phyloP scores from a whole-genome alignment of 306 rosid species.

The Sesbania bispinosa region DNA sequence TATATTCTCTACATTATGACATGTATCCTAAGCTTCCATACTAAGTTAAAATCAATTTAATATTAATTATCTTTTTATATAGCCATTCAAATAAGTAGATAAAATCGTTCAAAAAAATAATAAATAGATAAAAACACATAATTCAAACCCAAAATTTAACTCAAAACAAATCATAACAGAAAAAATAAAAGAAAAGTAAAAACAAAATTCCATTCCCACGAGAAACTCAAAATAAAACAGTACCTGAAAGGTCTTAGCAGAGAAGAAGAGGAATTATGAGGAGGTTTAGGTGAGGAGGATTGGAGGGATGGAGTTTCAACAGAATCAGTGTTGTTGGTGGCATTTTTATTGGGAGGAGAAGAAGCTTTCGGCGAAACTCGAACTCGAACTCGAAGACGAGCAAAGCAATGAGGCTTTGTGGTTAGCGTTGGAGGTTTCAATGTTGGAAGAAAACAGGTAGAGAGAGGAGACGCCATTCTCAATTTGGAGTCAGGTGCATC shows the following conservation, averaged over 20 bases:
- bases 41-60: too few species aligned
- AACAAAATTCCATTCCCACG: background rate
- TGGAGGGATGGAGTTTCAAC: background rate
- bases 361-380: slow-evolving; percentile 24
- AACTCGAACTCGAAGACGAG: slow-evolving; percentile 11
- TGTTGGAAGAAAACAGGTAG: slow-evolving; percentile 13
- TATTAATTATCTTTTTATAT: too few species aligned
- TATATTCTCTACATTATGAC: too few species aligned
- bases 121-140: too few species aligned
- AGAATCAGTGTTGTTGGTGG: slow-evolving; percentile 29
- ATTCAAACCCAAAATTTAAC: background rate
- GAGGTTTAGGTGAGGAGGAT: slow-evolving; percentile 4
- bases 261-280: background rate
- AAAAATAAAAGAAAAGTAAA: too few species aligned
- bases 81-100: too few species aligned
- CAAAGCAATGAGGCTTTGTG: slow-evolving; percentile 13
- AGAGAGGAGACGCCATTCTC: slow-evolving; percentile 31
- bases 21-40: too few species aligned
- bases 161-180: background rate
- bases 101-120: too few species aligned
- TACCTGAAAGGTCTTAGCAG: slow-evolving; percentile 33
- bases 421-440: slow-evolving; percentile 9
- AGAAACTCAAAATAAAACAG: background rate
- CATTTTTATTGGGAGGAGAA: slow-evolving; percentile 12
- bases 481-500: slow-evolving; percentile 15